These are phyloP conservation scores for Xylaria hypoxylon DNA, from an alignment of 2,329 filamentous ascomycete species.

Conservation along the genomic window DNA sequence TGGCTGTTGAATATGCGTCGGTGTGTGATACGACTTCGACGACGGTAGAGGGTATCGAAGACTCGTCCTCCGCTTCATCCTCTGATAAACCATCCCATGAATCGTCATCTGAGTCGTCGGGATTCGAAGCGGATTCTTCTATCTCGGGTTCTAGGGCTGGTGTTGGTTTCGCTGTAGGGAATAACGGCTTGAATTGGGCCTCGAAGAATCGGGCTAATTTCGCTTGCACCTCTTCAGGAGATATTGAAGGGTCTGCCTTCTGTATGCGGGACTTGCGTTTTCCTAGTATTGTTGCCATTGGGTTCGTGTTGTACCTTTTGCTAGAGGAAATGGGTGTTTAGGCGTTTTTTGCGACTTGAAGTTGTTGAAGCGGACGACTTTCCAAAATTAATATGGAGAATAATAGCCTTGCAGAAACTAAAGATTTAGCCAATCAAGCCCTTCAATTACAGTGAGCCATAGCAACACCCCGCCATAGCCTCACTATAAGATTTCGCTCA, in stretches of 20 bases:
- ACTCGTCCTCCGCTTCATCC: slow-evolving; percentile 53
- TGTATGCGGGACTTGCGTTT: slow-evolving; percentile 60
- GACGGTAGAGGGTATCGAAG: slow-evolving; percentile 32
- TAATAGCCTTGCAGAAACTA: slow-evolving; percentile 26
- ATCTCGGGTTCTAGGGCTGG: slow-evolving; percentile 27
- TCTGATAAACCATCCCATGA: slow-evolving; percentile 60
- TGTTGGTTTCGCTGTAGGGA: slow-evolving; percentile 42
- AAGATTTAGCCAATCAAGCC: slow-evolving; percentile 37
- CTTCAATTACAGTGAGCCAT: slow-evolving; percentile 18
- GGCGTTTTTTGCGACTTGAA: slow-evolving; percentile 7
- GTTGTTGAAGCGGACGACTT: no score
- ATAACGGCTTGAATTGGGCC: slow-evolving; percentile 82
- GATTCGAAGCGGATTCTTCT: slow-evolving; percentile 52
- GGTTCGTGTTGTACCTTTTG: background rate
- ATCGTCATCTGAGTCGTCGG: slow-evolving; percentile 35
- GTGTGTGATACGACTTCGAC: slow-evolving; percentile 75
- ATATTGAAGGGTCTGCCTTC: slow-evolving; percentile 47
- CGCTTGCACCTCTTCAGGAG: slow-evolving; percentile 71
- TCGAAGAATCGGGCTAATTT: slow-evolving; percentile 89
- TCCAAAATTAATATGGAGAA: slow-evolving; percentile 39
- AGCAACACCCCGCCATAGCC: slow-evolving; percentile 39
- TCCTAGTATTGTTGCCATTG: slow-evolving; percentile 60
- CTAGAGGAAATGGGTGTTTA: background rate
- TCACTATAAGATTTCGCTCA: no score
- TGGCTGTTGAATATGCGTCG: slow-evolving; percentile 52